These are phyloP conservation scores for Hura crepitans DNA, from an alignment of 441 rosid species.

Conservation along the genomic window DNA sequence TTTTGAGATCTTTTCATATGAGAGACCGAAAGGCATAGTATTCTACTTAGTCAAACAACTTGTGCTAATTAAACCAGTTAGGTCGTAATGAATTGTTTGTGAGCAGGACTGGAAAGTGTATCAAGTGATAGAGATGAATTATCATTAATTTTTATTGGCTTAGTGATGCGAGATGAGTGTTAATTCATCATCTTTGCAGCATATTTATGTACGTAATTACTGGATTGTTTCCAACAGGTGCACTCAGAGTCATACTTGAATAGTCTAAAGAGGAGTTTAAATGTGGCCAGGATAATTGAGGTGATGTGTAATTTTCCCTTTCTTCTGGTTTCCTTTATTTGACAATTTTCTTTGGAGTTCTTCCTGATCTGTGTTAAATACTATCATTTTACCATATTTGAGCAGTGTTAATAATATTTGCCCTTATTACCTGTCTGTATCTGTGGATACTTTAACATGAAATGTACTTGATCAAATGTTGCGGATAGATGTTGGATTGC, in stretches of 20 bases:
- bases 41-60: neutral
- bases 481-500: neutral
- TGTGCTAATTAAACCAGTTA: neutral
- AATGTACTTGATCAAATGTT: neutral
- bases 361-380: neutral
- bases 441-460: neutral
- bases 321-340: slow-evolving; percentile 6
- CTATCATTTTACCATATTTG: neutral
- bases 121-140: neutral
- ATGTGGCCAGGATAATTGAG: slow-evolving; percentile 79
- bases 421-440: neutral
- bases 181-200: neutral
- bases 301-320: slow-evolving; percentile 33
- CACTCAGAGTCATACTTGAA: slow-evolving; percentile 70
- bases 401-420: neutral
- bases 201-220: slow-evolving; percentile 3
- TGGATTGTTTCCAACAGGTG: slow-evolving; percentile 49
- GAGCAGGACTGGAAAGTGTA: neutral
- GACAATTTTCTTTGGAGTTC: neutral
- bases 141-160: neutral
- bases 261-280: slow-evolving; percentile 66
- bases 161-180: neutral
- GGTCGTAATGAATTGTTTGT: neutral
- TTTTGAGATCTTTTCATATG: neutral
- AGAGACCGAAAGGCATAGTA: neutral